phyloP scores from a whole-genome alignment of 2,329 filamentous ascomycete genomes.

The Diaporthe australafricana region DNA sequence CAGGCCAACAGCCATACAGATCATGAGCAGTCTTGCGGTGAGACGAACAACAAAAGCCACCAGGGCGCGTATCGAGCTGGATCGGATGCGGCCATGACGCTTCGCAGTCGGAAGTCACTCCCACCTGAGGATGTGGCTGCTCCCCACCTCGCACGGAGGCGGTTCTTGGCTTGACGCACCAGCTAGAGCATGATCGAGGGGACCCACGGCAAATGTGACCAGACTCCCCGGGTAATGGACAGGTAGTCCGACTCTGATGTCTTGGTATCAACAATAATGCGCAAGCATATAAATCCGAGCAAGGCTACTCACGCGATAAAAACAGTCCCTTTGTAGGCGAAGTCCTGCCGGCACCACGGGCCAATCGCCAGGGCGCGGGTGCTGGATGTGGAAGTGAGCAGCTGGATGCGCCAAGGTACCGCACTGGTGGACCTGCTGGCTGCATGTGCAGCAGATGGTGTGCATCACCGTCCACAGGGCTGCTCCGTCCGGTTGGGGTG shows the following conservation, averaged over 20 bases:
- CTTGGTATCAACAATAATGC: slow-evolving; percentile 4
- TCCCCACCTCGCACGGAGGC: slow-evolving; percentile 21
- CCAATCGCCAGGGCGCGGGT: slow-evolving; percentile 1
- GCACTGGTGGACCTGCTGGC: not conserved
- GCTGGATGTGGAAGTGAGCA: slow-evolving; percentile 2
- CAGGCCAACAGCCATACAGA: slow-evolving; percentile 15
- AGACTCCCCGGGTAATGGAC: not conserved
- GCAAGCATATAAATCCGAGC: not conserved
- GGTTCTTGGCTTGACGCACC: slow-evolving; percentile 30
- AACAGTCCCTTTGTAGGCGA: slow-evolving; percentile 8
- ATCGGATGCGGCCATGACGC: slow-evolving; percentile 9
- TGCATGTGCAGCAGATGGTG: slow-evolving; percentile 26
- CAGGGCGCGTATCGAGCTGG: slow-evolving; percentile 19
- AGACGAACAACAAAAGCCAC: slow-evolving; percentile 15
- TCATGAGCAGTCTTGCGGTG: slow-evolving; percentile 16
- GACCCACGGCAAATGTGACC: slow-evolving; percentile 24
- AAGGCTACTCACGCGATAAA: slow-evolving; percentile 2
- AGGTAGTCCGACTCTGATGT: not conserved
- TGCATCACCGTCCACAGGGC: slow-evolving; percentile 15
- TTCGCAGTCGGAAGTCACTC: slow-evolving; percentile 16
- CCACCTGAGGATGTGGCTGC: slow-evolving; percentile 21
- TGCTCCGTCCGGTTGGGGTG: not conserved
- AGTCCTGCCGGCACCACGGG: not conserved
- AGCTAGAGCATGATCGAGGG: slow-evolving; percentile 17
- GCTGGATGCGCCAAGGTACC: slow-evolving; percentile 15